These are phyloP conservation scores for Eleusine indica DNA, from an alignment of 176 grass and related monocot genomes.

Conservation along the genomic window DNA sequence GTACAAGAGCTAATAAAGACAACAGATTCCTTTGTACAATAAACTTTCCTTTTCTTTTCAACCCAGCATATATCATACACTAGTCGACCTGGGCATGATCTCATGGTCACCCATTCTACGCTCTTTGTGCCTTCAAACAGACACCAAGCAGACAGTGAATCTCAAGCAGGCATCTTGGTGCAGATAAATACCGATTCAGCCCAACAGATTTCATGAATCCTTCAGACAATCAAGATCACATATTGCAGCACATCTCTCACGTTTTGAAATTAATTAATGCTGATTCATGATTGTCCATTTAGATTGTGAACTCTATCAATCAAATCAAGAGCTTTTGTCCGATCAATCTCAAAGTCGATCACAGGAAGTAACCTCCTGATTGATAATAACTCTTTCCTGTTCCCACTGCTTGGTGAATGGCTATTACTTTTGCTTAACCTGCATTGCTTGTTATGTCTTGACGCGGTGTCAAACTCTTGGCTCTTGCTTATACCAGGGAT, in stretches of 20 bases:
- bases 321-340: slow-evolving; percentile 80
- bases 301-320: slow-evolving; percentile 91
- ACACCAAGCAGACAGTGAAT: background rate
- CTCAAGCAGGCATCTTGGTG: background rate
- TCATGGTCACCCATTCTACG: slow-evolving; percentile 23
- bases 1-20: slow-evolving; percentile 56
- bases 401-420: slow-evolving; percentile 79
- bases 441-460: slow-evolving; percentile 60
- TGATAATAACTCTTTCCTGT: slow-evolving; percentile 66
- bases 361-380: slow-evolving; percentile 76
- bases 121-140: slow-evolving; percentile 11
- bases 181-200: slow-evolving; percentile 11
- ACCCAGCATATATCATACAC: slow-evolving; percentile 52
- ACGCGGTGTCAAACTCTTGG: slow-evolving; percentile 79
- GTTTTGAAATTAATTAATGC: background rate
- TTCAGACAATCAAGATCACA: slow-evolving; percentile 36
- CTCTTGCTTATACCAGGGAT: slow-evolving; percentile 92
- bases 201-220: slow-evolving; percentile 9
- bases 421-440: slow-evolving; percentile 95
- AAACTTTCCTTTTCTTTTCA: slow-evolving; percentile 25
- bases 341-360: slow-evolving; percentile 83
- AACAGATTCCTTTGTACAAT: slow-evolving; percentile 53
- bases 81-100: slow-evolving; percentile 32
- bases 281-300: slow-evolving; percentile 48
- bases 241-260: slow-evolving; percentile 4